A percentile compares a stretch with the other conserved stretches of the same genome.
Evolutionary conservation across 352 stramenopile genomes (phyloP).

Genomic region (Phytophthora rubi): DNA sequence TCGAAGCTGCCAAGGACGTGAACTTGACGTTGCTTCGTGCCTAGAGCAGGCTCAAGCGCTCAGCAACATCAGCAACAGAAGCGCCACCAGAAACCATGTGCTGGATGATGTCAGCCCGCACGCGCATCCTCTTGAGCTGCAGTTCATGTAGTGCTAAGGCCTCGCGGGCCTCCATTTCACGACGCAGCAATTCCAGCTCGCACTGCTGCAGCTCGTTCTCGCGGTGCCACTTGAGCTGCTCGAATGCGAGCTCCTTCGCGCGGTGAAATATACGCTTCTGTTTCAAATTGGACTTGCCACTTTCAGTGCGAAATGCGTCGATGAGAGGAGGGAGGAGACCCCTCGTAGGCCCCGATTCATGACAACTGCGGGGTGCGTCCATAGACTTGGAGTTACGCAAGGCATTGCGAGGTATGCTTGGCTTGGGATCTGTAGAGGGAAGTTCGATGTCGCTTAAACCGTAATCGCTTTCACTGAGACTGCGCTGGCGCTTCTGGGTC

Average conservation of each 20-base stretch:
- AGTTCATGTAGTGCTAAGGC: slow-evolving; percentile 24
- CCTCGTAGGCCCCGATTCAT: slow-evolving; percentile 1
- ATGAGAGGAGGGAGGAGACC: slow-evolving; percentile 24
- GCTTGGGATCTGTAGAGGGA: not conserved
- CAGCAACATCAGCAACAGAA: slow-evolving; percentile 14
- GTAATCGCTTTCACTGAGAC: slow-evolving; percentile 20
- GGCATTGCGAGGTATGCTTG: not conserved
- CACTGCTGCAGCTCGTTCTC: slow-evolving; percentile 33
- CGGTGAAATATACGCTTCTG: slow-evolving; percentile 28
- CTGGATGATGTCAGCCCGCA: slow-evolving; percentile 32
- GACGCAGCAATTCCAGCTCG: slow-evolving; percentile 29
- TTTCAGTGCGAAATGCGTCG: not conserved
- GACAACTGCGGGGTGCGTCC: not conserved
- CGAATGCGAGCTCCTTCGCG: slow-evolving; percentile 34
- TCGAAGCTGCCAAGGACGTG: no score
- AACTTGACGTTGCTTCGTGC: not conserved
- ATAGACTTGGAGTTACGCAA: not conserved
- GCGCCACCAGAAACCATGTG: slow-evolving; percentile 29
- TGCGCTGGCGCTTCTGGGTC: not conserved
- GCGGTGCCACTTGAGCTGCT: slow-evolving; percentile 30
- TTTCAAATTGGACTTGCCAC: slow-evolving; percentile 14
- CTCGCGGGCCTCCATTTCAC: slow-evolving; percentile 31
- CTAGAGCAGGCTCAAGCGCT: slow-evolving; percentile 27
- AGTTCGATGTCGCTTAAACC: slow-evolving; percentile 14
- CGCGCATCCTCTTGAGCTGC: slow-evolving; percentile 24